These are phyloP conservation scores for Amauroascus niger DNA, from an alignment of 2,329 filamentous ascomycete species.

Conservation along the genomic window DNA sequence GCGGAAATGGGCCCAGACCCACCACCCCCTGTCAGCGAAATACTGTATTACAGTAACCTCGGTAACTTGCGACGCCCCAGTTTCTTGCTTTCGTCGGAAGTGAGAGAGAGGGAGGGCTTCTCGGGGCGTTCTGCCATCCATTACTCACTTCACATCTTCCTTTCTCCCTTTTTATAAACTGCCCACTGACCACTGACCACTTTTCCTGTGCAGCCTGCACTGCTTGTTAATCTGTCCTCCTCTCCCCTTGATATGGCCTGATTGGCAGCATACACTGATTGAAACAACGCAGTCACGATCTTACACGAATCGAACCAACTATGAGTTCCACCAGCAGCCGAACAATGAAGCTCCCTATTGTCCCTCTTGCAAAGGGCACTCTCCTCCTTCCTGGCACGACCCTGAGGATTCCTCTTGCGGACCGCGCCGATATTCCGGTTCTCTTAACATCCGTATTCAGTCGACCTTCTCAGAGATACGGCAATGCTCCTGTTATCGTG, in stretches of 20 bases:
- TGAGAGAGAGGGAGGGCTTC: too few relatives aligned
- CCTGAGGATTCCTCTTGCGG: conserved; percentile 71
- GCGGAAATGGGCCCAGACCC: too few relatives aligned
- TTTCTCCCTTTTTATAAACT: too few relatives aligned
- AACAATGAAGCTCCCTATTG: conserved; percentile 54
- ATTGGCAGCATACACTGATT: neutral
- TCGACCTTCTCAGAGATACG: conserved; percentile 54
- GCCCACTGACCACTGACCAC: neutral
- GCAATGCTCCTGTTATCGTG: conserved; percentile 62
- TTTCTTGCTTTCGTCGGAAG: conserved; percentile 2
- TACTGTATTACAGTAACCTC: conserved; percentile 13
- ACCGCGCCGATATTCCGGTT: conserved; percentile 78
- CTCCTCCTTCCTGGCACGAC: conserved; percentile 80
- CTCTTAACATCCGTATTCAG: conserved; percentile 79
- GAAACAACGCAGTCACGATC: neutral
- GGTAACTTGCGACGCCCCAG: neutral
- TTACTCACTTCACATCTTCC: neutral
- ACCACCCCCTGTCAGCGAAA: neutral
- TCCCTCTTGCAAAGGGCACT: conserved; percentile 68
- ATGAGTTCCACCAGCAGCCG: conserved; percentile 30
- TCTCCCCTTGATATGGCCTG: neutral
- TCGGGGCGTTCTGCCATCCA: neutral
- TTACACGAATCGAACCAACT: conserved; percentile 14
- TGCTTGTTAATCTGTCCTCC: neutral
- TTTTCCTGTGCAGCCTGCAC: too few relatives aligned